Base-by-base conservation (phyloP, 1,139 yeast genomes). In the Lodderomyces oxycetoniae region DNA sequence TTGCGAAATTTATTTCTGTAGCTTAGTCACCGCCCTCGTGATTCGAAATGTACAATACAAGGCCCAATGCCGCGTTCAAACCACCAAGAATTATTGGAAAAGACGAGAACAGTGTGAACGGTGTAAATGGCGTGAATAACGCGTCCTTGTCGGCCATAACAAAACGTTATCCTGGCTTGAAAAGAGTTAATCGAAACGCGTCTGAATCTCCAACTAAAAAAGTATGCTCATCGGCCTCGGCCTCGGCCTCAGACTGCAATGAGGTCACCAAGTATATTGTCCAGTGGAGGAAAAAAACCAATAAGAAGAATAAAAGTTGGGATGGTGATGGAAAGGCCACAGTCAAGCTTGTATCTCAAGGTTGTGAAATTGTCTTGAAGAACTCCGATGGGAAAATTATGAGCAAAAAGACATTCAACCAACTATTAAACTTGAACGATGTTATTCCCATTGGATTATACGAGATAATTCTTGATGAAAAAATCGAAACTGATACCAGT, bases 221-320 rank as follows among this genome's bases (percentile, higher is more conserved):
- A n/a, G n/a, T n/a, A n/a, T n/a, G n/a, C n/a, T n/a, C n/a, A n/a
- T n/a, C n/a, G n/a, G n/a, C n/a, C n/a, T n/a, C n/a, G n/a, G n/a
- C n/a, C n/a, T n/a, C n/a, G n/a, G n/a, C n/a, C n/a, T n/a, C n/a
- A n/a, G n/a, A n/a, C n/a, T n/a, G n/a, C n/a, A n/a, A n/a, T n/a
- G n/a, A n/a, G n/a, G n/a, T 7, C 22, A 19, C 14, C 6, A 39
- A 34, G 28, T 71, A 53, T 42, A 45, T 55, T 16, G 77, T 78
- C 2, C 72, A 85, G 45, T 85, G 83, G 74, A 63, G 98, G 28
- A 87, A 85, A 53, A 68, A 67, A 27, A 66, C 91, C 1, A 67
- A 61, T 26, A 86, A 84, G 57, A 88, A 89, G 64, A 79, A 88
- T 55, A 89, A 89, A 53, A 80, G 89, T 0, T 91, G 98, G 98